phyloP scores from a whole-genome alignment of 306 rosid species.

The Oemleria cerasiformis region DNA sequence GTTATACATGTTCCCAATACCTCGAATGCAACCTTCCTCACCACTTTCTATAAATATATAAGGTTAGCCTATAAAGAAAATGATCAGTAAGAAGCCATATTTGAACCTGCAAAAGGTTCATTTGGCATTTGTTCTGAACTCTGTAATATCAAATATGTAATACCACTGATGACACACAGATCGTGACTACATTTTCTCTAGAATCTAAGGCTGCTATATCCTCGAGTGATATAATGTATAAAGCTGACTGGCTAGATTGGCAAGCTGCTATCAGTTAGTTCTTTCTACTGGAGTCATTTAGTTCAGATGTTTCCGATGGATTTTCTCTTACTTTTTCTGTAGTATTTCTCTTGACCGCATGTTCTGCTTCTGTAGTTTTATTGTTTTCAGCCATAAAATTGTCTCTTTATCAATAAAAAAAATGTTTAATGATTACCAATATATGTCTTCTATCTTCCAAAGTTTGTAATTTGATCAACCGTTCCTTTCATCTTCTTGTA shows the following conservation, averaged over 20 bases:
- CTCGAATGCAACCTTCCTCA: not conserved
- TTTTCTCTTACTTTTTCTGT: too few species aligned
- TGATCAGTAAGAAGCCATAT: not conserved
- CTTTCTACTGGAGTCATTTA: too few species aligned
- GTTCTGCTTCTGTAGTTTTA: too few species aligned
- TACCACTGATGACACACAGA: not conserved
- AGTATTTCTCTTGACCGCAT: too few species aligned
- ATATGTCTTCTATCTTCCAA: not conserved
- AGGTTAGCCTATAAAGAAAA: not conserved
- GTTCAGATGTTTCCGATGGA: too few species aligned
- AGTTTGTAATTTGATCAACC: slow-evolving; percentile 16
- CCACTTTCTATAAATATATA: not conserved
- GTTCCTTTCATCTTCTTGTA: slow-evolving; percentile 24
- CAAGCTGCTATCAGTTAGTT: too few species aligned
- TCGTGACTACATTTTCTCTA: not conserved
- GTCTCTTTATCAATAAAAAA: too few species aligned
- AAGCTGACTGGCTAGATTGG: not conserved
- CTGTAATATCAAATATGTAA: slow-evolving; percentile 1
- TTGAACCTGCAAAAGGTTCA: not conserved
- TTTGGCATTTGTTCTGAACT: slow-evolving; percentile 1
- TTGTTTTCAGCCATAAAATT: too few species aligned
- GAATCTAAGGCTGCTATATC: not conserved
- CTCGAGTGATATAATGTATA: not conserved
- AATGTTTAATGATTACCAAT: too few species aligned
- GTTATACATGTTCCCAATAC: not conserved